Evolutionary conservation across 176 grass and related monocot genomes (phyloP).

Genomic region (Ensete glaucum): DNA sequence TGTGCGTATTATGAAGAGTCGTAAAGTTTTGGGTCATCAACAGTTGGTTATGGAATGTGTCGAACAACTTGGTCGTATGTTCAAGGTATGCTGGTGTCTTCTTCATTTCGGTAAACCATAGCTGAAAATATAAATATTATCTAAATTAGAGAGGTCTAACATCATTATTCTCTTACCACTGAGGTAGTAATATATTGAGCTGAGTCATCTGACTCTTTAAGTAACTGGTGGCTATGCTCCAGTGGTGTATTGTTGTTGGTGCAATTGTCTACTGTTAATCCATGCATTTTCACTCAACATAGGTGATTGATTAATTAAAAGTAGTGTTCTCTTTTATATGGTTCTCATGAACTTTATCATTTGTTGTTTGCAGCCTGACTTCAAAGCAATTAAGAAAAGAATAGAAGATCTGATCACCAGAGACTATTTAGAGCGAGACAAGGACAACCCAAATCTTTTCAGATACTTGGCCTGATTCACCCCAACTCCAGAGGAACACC

Average conservation of each 20-base stretch:
- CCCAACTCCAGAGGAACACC: too few relatives aligned
- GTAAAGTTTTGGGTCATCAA: constrained; percentile 73
- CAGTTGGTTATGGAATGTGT: constrained; percentile 81
- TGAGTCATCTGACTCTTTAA: too few relatives aligned
- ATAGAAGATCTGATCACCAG: constrained; percentile 67
- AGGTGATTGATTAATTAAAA: too few relatives aligned
- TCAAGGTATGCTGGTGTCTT: constrained; percentile 8
- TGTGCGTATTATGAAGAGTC: constrained; percentile 94
- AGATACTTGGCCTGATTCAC: constrained; percentile 59
- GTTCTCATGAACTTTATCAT: not conserved
- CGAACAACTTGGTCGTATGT: constrained; percentile 78
- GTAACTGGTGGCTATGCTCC: too few relatives aligned
- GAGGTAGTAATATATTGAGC: too few relatives aligned
- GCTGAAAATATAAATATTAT: not conserved
- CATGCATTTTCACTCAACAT: too few relatives aligned
- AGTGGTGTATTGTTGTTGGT: too few relatives aligned
- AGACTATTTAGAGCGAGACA: constrained; percentile 60
- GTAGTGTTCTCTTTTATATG: not conserved
- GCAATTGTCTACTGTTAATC: too few relatives aligned
- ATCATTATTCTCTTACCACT: not conserved
- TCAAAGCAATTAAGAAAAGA: constrained; percentile 65
- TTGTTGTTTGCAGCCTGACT: constrained; percentile 38
- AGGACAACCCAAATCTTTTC: constrained; percentile 16
- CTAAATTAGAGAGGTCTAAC: not conserved
- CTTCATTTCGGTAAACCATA: not conserved